Conservation (phyloP, 441 rosid genomes). For the Breynia disticha region DNA sequence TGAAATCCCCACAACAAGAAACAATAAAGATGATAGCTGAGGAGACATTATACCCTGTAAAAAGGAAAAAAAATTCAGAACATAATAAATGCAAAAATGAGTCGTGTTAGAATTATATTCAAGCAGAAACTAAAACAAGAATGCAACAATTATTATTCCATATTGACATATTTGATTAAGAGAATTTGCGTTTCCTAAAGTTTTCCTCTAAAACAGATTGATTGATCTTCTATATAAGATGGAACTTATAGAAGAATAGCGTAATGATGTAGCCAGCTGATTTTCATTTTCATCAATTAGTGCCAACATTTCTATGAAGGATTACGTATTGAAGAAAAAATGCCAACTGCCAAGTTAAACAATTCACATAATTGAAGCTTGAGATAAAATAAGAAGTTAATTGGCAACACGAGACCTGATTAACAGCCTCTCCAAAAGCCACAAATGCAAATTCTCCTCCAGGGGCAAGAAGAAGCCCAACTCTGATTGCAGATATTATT, state of each 20-base stretch:
- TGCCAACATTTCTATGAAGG: no score
- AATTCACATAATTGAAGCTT: not conserved
- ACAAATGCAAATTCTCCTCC: slow-evolving; percentile 99
- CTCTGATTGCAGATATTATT: slow-evolving; percentile 76
- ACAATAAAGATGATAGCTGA: slow-evolving; percentile 80
- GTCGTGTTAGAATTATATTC: not conserved
- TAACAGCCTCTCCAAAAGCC: slow-evolving; percentile 99
- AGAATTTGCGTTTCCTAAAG: no score
- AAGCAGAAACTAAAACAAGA: no score
- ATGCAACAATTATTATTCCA: no score
- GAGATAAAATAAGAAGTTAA: not conserved
- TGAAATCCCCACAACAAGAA: slow-evolving; percentile 95
- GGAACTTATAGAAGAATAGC: no score
- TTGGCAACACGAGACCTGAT: slow-evolving; percentile 51
- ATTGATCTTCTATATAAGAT: no score
- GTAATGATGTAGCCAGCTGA: no score
- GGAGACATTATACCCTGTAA: slow-evolving; percentile 94
- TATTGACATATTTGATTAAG: no score
- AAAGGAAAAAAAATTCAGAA: slow-evolving; percentile 16
- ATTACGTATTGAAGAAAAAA: no score
- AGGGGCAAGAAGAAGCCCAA: slow-evolving; percentile 97
- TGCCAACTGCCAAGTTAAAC: no score
- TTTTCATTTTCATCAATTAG: no score
- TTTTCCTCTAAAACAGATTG: no score
- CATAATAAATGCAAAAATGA: slow-evolving; percentile 5